These are phyloP conservation scores for Brachypodium distachyon DNA, from an alignment of 202 grass and related monocot species.

Conservation along the genomic window DNA sequence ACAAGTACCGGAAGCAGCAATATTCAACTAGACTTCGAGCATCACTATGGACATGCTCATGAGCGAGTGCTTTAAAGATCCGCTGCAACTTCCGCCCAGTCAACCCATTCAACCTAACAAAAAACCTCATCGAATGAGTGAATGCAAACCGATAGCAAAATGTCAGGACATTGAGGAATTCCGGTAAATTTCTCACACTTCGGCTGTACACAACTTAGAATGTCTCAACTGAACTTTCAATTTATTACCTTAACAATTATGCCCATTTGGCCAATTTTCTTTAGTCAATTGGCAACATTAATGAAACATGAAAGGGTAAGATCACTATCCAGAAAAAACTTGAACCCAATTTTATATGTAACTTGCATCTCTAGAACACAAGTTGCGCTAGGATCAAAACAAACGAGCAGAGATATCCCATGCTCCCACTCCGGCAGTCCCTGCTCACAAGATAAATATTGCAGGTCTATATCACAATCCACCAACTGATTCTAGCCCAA, in stretches of 20 bases:
- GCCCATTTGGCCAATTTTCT: not conserved
- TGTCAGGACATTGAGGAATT: not conserved
- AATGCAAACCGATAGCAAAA: not conserved
- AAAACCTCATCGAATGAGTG: conserved; percentile 27
- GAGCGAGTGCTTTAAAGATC: conserved; percentile 70
- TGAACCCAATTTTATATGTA: not conserved
- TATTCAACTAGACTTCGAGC: conserved; percentile 86
- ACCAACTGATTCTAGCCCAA: not conserved
- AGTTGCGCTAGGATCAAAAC: not conserved
- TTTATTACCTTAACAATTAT: not conserved
- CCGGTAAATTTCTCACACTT: not conserved
- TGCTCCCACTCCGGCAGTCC: not conserved
- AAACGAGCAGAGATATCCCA: not conserved
- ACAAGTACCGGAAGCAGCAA: conserved; percentile 91
- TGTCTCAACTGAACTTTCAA: not conserved
- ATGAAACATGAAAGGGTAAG: not conserved
- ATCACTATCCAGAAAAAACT: not conserved
- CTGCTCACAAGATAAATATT: not conserved
- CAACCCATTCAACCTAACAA: conserved; percentile 72
- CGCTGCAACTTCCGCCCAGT: conserved; percentile 77
- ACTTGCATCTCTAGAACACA: not conserved
- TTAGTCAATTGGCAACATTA: not conserved
- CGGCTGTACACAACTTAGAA: not conserved
- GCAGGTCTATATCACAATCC: not conserved
- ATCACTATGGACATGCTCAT: conserved; percentile 47